Percentiles rank a stretch among this genome's conserved stretches.
phyloP scores from a whole-genome alignment of 2,329 filamentous ascomycete species.

The Keithomyces neogunnii region DNA sequence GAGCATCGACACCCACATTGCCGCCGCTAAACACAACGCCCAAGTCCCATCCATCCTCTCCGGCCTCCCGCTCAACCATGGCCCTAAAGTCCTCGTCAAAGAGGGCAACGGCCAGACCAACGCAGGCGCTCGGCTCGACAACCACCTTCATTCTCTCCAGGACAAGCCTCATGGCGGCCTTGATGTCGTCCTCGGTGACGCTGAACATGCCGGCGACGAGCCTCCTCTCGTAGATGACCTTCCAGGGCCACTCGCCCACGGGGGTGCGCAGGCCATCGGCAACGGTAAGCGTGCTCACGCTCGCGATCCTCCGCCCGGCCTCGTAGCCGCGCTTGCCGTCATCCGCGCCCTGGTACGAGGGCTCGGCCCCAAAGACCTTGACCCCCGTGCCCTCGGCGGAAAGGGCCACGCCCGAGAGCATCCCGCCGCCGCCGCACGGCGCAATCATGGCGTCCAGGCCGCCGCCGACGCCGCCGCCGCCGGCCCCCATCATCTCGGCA shows the following conservation, averaged over 20 bases:
- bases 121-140: conserved; percentile 79
- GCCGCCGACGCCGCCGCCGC: conserved; percentile 3
- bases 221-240: conserved; percentile 60
- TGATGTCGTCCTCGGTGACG: conserved; percentile 77
- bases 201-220: conserved; percentile 64
- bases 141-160: conserved; percentile 85
- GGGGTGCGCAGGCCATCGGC: conserved; percentile 85
- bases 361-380: conserved; percentile 80
- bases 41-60: conserved; percentile 64
- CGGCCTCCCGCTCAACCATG: conserved; percentile 61
- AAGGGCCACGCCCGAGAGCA: conserved; percentile 76
- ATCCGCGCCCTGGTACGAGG: conserved; percentile 72
- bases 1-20: conserved; percentile 46
- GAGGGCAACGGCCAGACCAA: conserved; percentile 73
- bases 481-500: conserved; percentile 28
- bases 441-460: conserved; percentile 65
- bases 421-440: conserved; percentile 80
- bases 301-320: conserved; percentile 52
- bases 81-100: conserved; percentile 77
- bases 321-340: conserved; percentile 68
- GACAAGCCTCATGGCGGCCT: conserved; percentile 64
- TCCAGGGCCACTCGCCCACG: conserved; percentile 69
- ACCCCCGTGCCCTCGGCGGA: conserved; percentile 64
- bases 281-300: conserved; percentile 70
- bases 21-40: conserved; percentile 53